Percentiles rank a stretch among this genome's conserved stretches.
phyloP scores from a whole-genome alignment of 768 basidiomycete species.

The Holtermanniella nyarrowii region DNA sequence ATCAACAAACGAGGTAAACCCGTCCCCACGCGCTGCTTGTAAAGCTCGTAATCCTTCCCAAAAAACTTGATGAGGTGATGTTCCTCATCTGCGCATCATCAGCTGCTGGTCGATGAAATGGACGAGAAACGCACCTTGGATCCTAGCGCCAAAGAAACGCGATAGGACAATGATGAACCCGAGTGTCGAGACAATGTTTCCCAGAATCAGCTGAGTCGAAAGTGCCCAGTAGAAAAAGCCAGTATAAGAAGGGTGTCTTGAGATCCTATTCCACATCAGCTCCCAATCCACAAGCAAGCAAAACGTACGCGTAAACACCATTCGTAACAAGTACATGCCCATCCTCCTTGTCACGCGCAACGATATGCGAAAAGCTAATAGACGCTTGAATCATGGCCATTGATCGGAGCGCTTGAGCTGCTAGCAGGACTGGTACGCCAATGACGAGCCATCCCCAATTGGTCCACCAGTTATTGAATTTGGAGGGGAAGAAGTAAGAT shows the following conservation, averaged over 20 bases:
- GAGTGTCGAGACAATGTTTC: slow-evolving; percentile 67
- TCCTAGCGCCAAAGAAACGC: slow-evolving; percentile 76
- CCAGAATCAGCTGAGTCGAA: slow-evolving; percentile 82
- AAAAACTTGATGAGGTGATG: slow-evolving; percentile 70
- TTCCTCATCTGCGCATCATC: slow-evolving; percentile 62
- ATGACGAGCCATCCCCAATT: slow-evolving; percentile 17
- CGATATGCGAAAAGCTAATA: slow-evolving; percentile 81
- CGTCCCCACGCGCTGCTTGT: slow-evolving; percentile 68
- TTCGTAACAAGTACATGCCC: slow-evolving; percentile 72
- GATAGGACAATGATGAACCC: slow-evolving; percentile 62
- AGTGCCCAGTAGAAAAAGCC: slow-evolving; percentile 98
- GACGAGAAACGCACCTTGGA: slow-evolving; percentile 51
- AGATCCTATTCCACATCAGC: slow-evolving; percentile 49
- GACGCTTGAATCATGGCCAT: slow-evolving; percentile 94
- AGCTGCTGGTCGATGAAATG: background rate
- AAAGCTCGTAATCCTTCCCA: slow-evolving; percentile 70
- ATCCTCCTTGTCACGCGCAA: slow-evolving; percentile 63
- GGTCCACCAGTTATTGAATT: slow-evolving; percentile 39
- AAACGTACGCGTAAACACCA: slow-evolving; percentile 74
- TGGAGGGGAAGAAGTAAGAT: slow-evolving; percentile 55
- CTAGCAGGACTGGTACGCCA: slow-evolving; percentile 53
- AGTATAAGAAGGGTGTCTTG: slow-evolving; percentile 89
- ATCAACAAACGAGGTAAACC: slow-evolving; percentile 52
- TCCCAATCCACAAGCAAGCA: background rate
- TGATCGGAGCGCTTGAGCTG: slow-evolving; percentile 72